Evolutionary conservation across 148 eudicot species (phyloP), one percentile per base, ranked within the genome.

Genomic region (Bassia scoparia): DNA sequence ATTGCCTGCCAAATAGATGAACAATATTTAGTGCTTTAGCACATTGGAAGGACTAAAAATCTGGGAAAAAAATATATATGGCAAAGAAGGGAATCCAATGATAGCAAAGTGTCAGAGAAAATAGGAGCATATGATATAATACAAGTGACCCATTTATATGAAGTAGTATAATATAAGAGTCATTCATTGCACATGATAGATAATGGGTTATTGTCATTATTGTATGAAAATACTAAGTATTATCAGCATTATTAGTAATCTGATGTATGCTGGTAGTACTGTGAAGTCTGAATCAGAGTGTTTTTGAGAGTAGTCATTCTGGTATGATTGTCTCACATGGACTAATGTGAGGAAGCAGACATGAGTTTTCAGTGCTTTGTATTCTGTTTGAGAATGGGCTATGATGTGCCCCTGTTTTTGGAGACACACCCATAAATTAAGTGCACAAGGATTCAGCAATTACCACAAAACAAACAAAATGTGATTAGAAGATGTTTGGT

Each of bases 71-170:
- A 26, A 50, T 71, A 41, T 33, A 58, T 12, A 46, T 62, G 49
- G 10, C 61, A 53, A 61, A 7, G 8, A 55, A 7, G 46, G 62
- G 79, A 79, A 79, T 79, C 78, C 75, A 74, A 79, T 75, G 72
- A 79, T 79, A 66, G 61, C 48, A 41, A 54, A 67, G 23, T 30
- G 21, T 55, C 35, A 49, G 41, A 67, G 11, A 79, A 48, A n/a
- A 23, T 7, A 14, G 37, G 37, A 60, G 53, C 24, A 60, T 16
- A 67, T 52, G n/a, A n/a, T 11, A 41, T 26, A 1, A 44, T 41
- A 26, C 0, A 12, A 59, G 17, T 72, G 77, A 60, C 81, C 73
- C 74, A 18, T 15, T 49, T 41, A n/a, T n/a, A n/a, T n/a, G n/a
- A n/a, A n/a, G n/a, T n/a, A n/a, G n/a, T 11, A 41, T 41, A 41